Percentiles rank a stretch among this genome's conserved stretches.
phyloP scores from a whole-genome alignment of 257 asterid species.

The Gynochthodes officinalis region DNA sequence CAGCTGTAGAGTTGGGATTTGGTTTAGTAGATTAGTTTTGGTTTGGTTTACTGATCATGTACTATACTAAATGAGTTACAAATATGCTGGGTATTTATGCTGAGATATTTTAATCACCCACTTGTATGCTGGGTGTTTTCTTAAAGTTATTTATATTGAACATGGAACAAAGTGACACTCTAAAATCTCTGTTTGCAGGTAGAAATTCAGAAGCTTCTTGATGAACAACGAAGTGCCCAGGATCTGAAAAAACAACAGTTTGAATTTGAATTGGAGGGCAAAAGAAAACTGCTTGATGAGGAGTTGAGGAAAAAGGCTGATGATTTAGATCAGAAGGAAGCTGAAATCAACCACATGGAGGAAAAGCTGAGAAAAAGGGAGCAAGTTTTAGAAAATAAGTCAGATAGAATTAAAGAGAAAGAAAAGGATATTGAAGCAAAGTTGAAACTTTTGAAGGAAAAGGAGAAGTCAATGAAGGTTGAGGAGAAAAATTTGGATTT shows the following conservation, averaged over 20 bases:
- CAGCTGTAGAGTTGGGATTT: neutral
- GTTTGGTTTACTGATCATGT: neutral
- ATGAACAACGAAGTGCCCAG: constrained; percentile 49
- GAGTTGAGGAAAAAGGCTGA: constrained; percentile 48
- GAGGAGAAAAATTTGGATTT: constrained; percentile 48
- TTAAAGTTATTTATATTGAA: too few species aligned
- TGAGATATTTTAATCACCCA: neutral
- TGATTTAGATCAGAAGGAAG: constrained; percentile 47
- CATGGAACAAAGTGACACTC: neutral
- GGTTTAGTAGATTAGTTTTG: neutral
- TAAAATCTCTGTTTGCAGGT: constrained; percentile 39
- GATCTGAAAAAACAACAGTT: constrained; percentile 50
- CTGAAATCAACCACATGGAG: constrained; percentile 57
- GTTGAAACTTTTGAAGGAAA: constrained; percentile 59
- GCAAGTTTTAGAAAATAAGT: constrained; percentile 55
- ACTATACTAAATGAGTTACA: neutral
- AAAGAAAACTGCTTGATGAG: constrained; percentile 46
- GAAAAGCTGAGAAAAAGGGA: constrained; percentile 64
- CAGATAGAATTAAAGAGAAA: constrained; percentile 64
- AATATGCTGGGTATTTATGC: neutral
- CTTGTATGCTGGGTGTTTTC: too few species aligned
- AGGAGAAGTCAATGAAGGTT: constrained; percentile 54
- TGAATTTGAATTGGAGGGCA: constrained; percentile 54
- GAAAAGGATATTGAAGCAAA: constrained; percentile 57
- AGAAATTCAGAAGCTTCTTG: constrained; percentile 71